Base-by-base conservation (phyloP, 306 rosid genomes). In the Arachis hypogaea region DNA sequence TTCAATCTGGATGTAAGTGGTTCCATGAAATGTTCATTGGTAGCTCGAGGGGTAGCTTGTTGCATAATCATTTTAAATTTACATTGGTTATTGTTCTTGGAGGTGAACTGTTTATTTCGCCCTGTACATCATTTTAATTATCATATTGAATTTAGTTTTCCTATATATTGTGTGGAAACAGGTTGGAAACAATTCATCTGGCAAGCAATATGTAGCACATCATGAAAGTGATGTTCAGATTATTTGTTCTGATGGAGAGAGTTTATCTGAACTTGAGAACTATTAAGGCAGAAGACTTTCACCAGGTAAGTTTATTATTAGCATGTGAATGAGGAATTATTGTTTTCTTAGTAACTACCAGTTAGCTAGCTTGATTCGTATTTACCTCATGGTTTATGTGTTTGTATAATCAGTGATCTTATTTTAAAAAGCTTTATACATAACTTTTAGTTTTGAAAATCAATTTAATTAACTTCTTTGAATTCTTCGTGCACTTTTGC, bases 201-300 rank as follows among this genome's bases (percentile, higher is more conserved):
- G 79, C 63, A 74, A 38, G 73, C 89, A 80, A 64, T 71, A 45
- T 62, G 83, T 75, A 68, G 77, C 68, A 44, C 74, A 61, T 73
- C 81, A 60, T 67, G 78, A 16, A 71, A 77, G 66, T 75, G 78
- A 71, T 29, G 72, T 52, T 56, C 83, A 92, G 47, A 73, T 78
- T 56, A 74, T 70, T 82, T 56, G 60, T 72, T 73, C 82, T 65
- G 84, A 86, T 29, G 71, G 82, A 52, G 85, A 80, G 10, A 84
- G 84, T 62, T 79, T 90, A 63, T 80, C 85, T 28, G 93, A 88
- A 64, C 93, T 94, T 56, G 96, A 94, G 85, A 83, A 71, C 80
- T 94, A 52, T 77, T 94, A 74, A 86, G 83, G 87, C 93, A 89
- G 82, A 94, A 92, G 85, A 92, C 97, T 57, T 92, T 91, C 73